Evolutionary conservation across 2,329 filamentous ascomycete species (phyloP).

Genomic region (Pyrenochaeta sp.): DNA sequence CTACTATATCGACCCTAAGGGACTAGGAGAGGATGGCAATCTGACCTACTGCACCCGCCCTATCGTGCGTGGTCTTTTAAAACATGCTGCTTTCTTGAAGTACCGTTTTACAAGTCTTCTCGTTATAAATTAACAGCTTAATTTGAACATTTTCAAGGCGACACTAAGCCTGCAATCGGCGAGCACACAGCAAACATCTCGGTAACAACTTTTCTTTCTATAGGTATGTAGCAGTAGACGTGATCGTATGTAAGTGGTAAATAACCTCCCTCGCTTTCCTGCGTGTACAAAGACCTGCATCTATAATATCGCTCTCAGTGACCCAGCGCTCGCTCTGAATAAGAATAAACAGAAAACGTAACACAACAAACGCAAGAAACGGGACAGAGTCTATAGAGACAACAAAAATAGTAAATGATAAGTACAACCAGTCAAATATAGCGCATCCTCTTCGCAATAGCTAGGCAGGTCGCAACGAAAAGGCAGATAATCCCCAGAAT

Average conservation of each 20-base stretch:
- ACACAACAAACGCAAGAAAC: conserved; percentile 5
- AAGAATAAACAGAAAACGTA: background rate
- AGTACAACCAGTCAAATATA: conserved; percentile 45
- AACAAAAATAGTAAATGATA: background rate
- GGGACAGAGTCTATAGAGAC: conserved; percentile 1
- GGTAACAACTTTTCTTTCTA: conserved; percentile 18
- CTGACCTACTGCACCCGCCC: too few relatives aligned
- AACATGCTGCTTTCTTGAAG: too few relatives aligned
- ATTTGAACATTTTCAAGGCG: background rate
- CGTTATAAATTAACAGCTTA: too few relatives aligned
- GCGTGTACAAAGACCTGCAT: background rate
- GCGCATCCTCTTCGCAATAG: conserved; percentile 54
- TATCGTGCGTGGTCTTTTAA: background rate
- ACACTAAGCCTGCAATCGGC: background rate
- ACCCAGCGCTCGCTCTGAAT: background rate
- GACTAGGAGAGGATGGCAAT: too few relatives aligned
- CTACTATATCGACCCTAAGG: too few relatives aligned
- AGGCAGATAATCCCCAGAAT: conserved; percentile 64
- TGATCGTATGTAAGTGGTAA: conserved; percentile 9
- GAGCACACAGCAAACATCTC: background rate
- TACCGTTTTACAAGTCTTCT: too few relatives aligned
- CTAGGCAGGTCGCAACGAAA: conserved; percentile 52
- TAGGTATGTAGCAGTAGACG: conserved; percentile 9
- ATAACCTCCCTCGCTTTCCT: conserved; percentile 4
- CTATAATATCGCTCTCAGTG: background rate